Percentiles rank a stretch among this genome's conserved stretches.
Conservation (phyloP, 176 grass and related monocot species). For the Saccharum officinarum region DNA sequence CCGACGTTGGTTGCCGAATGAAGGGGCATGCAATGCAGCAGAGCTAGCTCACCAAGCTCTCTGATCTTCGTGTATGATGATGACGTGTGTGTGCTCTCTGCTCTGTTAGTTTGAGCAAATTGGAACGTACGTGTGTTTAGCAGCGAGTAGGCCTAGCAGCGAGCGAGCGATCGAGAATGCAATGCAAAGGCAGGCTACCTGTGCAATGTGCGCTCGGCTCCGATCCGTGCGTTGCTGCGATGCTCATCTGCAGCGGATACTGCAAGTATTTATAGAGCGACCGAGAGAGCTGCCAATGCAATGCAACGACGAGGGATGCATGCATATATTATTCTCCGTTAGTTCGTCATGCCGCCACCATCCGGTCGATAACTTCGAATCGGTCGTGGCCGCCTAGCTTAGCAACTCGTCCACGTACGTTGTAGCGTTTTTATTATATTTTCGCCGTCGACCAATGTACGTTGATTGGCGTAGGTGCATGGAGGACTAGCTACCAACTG, state of each 20-base stretch:
- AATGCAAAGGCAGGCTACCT: not conserved
- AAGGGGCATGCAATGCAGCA: not conserved
- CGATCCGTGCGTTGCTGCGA: not conserved
- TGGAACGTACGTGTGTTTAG: too few relatives aligned
- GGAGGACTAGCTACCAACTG: not conserved
- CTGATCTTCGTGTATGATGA: not conserved
- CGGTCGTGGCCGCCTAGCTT: too few relatives aligned
- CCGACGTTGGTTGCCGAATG: not conserved
- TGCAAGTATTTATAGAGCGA: not conserved
- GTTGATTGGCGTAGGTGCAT: not conserved
- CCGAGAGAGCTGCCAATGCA: not conserved
- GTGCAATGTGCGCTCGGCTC: not conserved
- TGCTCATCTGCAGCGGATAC: not conserved
- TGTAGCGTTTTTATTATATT: too few relatives aligned
- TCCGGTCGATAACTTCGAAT: too few relatives aligned
- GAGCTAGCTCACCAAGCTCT: not conserved
- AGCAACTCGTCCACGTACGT: too few relatives aligned
- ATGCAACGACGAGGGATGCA: not conserved
- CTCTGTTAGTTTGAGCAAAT: not conserved
- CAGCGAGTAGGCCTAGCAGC: too few relatives aligned
- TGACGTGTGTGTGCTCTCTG: not conserved
- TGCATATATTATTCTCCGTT: not conserved
- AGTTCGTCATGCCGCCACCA: not conserved
- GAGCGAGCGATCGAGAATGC: not conserved
- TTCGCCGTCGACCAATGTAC: too few relatives aligned